Conservation (phyloP, 495 filamentous ascomycete species). For the Pyronema omphalodes region DNA sequence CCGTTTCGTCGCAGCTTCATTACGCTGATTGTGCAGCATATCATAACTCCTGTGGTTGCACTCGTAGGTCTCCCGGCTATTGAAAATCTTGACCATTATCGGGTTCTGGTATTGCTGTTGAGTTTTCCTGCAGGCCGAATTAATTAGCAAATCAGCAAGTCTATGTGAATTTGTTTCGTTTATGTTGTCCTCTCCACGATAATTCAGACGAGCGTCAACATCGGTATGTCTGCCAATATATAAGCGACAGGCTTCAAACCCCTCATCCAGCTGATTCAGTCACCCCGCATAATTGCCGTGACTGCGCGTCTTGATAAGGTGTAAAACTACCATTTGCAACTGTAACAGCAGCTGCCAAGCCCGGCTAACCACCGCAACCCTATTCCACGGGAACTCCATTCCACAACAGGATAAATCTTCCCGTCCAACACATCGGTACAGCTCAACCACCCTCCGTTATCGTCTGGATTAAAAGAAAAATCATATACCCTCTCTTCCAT, state of each 20-base stretch:
- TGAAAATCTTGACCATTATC: too few species aligned
- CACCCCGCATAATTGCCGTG: background rate
- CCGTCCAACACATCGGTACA: background rate
- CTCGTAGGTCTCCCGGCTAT: too few species aligned
- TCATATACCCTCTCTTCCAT: background rate
- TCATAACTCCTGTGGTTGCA: too few species aligned
- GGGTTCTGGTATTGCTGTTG: too few species aligned
- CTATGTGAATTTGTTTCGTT: too few species aligned
- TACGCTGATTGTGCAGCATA: too few species aligned
- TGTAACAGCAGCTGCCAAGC: background rate
- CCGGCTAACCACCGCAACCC: too few species aligned
- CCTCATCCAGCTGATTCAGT: background rate
- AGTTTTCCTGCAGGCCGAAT: too few species aligned
- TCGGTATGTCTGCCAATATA: background rate
- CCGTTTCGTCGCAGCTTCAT: too few species aligned
- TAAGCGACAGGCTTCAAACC: background rate
- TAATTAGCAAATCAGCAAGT: too few species aligned
- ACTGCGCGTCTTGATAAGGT: background rate
- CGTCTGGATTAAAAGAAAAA: background rate
- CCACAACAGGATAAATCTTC: background rate
- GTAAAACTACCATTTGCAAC: background rate
- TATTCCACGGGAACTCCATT: background rate
- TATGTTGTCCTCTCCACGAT: background rate
- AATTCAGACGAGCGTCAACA: background rate
- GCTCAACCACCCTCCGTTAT: background rate